A percentile compares a stretch with the other conserved stretches of the same genome.
Evolutionary conservation across 176 grass and related monocot genomes (phyloP).

Genomic region (Olyra latifolia): DNA sequence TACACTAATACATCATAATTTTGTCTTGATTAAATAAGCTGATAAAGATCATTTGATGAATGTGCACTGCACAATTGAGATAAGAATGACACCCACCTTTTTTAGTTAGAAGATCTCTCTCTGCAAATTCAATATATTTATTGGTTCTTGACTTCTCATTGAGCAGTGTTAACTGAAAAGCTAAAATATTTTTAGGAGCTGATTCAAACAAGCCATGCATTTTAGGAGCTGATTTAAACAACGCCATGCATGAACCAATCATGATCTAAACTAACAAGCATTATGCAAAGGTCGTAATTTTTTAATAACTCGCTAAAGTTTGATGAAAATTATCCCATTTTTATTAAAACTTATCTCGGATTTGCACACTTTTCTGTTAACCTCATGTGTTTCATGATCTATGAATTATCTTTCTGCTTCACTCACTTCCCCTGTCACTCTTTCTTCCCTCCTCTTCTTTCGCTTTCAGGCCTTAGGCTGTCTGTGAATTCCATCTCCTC

Average conservation of each 20-base stretch:
- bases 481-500: background rate
- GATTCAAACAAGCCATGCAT: background rate
- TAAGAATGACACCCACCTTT: background rate
- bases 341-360: background rate
- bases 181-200: background rate
- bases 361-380: background rate
- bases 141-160: background rate
- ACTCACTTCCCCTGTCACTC: background rate
- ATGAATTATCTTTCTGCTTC: background rate
- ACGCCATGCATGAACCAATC: background rate
- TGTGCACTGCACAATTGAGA: slow-evolving; percentile 8
- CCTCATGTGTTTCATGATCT: background rate
- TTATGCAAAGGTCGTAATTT: background rate
- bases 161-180: background rate
- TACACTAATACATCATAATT: background rate
- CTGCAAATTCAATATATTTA: background rate
- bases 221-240: background rate
- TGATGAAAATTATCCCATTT: background rate
- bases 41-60: slow-evolving; percentile 15
- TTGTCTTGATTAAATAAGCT: slow-evolving; percentile 9
- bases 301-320: background rate
- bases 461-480: background rate
- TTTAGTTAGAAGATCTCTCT: slow-evolving; percentile 13
- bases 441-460: background rate
- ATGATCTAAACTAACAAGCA: background rate